Conservation (phyloP, 2,329 filamentous ascomycete genomes). For the Aspergillus transmontanensis region DNA sequence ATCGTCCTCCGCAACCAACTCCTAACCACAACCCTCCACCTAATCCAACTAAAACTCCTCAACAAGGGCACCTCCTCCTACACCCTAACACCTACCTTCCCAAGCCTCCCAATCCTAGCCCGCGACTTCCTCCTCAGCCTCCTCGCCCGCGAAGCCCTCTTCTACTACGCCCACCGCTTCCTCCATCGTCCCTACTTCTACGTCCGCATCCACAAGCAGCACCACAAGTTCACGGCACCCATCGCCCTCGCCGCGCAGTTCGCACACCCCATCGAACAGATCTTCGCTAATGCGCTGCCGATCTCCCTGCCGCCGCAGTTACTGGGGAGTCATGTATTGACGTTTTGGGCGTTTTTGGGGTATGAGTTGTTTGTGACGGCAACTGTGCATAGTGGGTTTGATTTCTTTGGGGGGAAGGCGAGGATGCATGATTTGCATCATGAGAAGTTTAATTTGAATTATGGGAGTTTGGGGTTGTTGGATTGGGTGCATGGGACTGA, state of each 20-base stretch:
- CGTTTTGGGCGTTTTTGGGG: slow-evolving; percentile 54
- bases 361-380: slow-evolving; percentile 55
- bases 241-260: slow-evolving; percentile 60
- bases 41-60: slow-evolving; percentile 9
- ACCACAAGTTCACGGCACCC: slow-evolving; percentile 60
- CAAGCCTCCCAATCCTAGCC: slow-evolving; percentile 38
- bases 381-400: slow-evolving; percentile 61
- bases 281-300: slow-evolving; percentile 57
- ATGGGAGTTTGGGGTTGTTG: slow-evolving; percentile 55
- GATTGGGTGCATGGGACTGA: slow-evolving; percentile 60
- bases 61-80: slow-evolving; percentile 33
- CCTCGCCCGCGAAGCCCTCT: slow-evolving; percentile 53
- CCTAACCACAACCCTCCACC: slow-evolving; percentile 40
- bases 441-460: slow-evolving; percentile 59
- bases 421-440: slow-evolving; percentile 60
- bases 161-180: slow-evolving; percentile 60
- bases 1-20: slow-evolving; percentile 54
- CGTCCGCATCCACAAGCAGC: slow-evolving; percentile 56
- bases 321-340: slow-evolving; percentile 54
- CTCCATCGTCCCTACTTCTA: slow-evolving; percentile 56
- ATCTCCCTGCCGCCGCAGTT: slow-evolving; percentile 54
- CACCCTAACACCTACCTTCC: slow-evolving; percentile 43
- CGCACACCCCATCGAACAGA: slow-evolving; percentile 59
- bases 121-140: slow-evolving; percentile 48
- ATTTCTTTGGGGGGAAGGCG: slow-evolving; percentile 52